These are phyloP conservation scores for Fusarium gaditjirri DNA, from an alignment of 2,329 filamentous ascomycete species.

Conservation along the genomic window DNA sequence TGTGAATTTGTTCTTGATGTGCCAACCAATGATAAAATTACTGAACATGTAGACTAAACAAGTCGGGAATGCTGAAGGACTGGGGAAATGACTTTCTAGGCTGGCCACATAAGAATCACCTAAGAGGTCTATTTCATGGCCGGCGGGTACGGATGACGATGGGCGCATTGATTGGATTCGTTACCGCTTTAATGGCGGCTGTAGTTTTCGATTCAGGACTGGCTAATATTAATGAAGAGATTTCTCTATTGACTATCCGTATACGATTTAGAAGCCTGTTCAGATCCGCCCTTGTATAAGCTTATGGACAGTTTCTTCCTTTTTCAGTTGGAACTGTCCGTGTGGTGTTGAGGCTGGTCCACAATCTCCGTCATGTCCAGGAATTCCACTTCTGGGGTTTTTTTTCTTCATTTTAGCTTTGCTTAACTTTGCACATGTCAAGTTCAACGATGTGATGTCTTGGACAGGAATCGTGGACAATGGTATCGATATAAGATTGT, in stretches of 20 bases:
- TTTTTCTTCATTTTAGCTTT: background rate
- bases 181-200: slow-evolving; percentile 27
- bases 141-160: slow-evolving; percentile 29
- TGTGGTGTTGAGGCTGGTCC: slow-evolving; percentile 16
- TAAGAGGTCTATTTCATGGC: background rate
- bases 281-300: background rate
- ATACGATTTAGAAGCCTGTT: background rate
- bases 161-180: slow-evolving; percentile 25
- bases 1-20: background rate
- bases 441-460: background rate
- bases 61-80: background rate
- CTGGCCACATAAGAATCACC: background rate
- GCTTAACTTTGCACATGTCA: background rate
- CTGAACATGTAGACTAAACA: background rate
- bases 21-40: slow-evolving; percentile 1
- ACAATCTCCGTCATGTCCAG: slow-evolving; percentile 34
- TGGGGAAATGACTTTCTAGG: background rate
- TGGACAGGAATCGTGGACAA: background rate
- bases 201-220: background rate
- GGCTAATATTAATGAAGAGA: background rate
- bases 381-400: slow-evolving; percentile 14
- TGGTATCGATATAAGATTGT: background rate
- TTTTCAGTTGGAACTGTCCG: slow-evolving; percentile 5
- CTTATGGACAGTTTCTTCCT: background rate
- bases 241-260: background rate